phyloP scores from a whole-genome alignment of 2,329 filamentous ascomycete genomes.

The Aspergillus ochraceoroseus region DNA sequence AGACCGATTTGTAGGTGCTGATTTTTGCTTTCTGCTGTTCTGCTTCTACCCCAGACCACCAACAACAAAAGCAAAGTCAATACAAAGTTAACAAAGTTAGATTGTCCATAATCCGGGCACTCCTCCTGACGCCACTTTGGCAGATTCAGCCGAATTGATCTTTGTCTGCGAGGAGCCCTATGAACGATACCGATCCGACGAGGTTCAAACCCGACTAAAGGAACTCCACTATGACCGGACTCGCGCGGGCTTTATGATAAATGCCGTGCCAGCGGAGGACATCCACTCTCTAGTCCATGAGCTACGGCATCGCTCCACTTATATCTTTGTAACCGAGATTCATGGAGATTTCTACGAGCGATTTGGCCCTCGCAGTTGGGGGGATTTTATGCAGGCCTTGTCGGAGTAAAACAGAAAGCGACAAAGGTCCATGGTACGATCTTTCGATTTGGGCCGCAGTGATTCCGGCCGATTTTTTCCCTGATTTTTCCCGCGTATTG shows the following conservation, averaged over 20 bases:
- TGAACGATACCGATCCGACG: conserved; percentile 10
- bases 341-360: conserved; percentile 19
- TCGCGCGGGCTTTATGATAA: conserved; percentile 16
- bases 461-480: no score
- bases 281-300: conserved; percentile 16
- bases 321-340: conserved; percentile 18
- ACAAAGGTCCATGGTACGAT: background rate
- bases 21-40: background rate
- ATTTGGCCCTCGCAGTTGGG: conserved; percentile 16
- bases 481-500: no score
- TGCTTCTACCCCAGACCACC: no score
- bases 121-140: conserved; percentile 11
- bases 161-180: conserved; percentile 19
- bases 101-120: conserved; percentile 20
- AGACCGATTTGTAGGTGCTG: conserved; percentile 12
- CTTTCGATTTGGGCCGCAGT: background rate
- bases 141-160: conserved; percentile 12
- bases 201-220: conserved; percentile 15
- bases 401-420: conserved; percentile 1
- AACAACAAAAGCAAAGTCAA: no score
- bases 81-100: no score
- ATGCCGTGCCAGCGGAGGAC: conserved; percentile 14
- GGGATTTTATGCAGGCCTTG: conserved; percentile 11
- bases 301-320: conserved; percentile 12
- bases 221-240: conserved; percentile 10